phyloP scores from a whole-genome alignment of 805 yeast species.

The Yamadazyma laniorum region DNA sequence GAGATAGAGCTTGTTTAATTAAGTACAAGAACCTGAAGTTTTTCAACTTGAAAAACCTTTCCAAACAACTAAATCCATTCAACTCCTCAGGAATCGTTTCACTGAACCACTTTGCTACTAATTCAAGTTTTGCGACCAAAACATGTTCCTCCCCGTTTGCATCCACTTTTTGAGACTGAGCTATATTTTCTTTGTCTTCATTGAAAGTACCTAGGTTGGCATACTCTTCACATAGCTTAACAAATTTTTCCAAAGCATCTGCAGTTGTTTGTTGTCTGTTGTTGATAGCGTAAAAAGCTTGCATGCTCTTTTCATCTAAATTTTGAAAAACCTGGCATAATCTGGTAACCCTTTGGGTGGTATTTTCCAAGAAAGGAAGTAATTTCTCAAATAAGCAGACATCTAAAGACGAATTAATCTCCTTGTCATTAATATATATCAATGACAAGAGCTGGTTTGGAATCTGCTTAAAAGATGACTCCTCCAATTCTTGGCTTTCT shows the following conservation, averaged over 20 bases:
- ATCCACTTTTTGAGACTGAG: conserved; percentile 13
- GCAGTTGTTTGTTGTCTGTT: conserved; percentile 65
- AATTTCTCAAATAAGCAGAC: conserved; percentile 55
- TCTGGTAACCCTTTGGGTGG: conserved; percentile 50
- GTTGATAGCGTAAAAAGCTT: conserved; percentile 66
- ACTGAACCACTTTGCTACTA: conserved; percentile 61
- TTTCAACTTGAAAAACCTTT: conserved; percentile 51
- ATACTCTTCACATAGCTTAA: conserved; percentile 49
- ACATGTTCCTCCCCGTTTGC: conserved; percentile 11
- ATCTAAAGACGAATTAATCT: conserved; percentile 68
- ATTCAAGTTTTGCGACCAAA: conserved; percentile 41
- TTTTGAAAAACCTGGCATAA: conserved; percentile 46
- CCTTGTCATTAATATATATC: conserved; percentile 69
- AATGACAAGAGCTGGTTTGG: conserved; percentile 67
- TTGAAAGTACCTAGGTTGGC: conserved; percentile 13
- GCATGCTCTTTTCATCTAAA: conserved; percentile 56
- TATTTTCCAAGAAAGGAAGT: conserved; percentile 52
- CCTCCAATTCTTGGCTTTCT: conserved; percentile 26
- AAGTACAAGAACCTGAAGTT: conserved; percentile 60
- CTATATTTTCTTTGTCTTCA: conserved; percentile 20
- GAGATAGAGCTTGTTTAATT: conserved; percentile 50
- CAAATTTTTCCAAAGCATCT: conserved; percentile 46
- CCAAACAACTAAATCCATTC: conserved; percentile 50
- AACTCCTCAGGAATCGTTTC: conserved; percentile 53
- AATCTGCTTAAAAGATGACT: conserved; percentile 42